phyloP scores from a whole-genome alignment of 495 filamentous ascomycete genomes.

The Chaetomium tenue region DNA sequence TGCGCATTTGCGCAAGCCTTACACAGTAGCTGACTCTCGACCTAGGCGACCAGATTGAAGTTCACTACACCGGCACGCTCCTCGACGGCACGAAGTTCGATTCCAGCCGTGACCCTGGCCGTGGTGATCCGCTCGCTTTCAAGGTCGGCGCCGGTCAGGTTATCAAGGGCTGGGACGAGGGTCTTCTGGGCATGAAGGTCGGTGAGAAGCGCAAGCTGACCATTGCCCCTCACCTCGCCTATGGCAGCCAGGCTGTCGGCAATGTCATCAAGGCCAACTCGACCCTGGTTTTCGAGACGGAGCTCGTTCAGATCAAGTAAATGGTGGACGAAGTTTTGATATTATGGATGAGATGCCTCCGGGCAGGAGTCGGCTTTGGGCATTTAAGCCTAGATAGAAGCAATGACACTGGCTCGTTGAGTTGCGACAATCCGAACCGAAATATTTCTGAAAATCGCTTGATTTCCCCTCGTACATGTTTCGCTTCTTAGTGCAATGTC shows the following conservation, averaged over 20 bases:
- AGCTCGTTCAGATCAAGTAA: conserved; percentile 66
- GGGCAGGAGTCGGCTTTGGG: not conserved
- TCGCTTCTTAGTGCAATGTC: not conserved
- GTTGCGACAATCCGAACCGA: not conserved
- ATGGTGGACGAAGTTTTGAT: not conserved
- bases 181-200: conserved; percentile 82
- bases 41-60: conserved; percentile 33
- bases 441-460: not conserved
- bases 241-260: conserved; percentile 65
- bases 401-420: not conserved
- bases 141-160: conserved; percentile 68
- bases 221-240: conserved; percentile 72
- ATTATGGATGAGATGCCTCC: conserved; percentile 5
- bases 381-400: not conserved
- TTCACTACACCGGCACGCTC: conserved; percentile 39
- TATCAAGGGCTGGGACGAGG: conserved; percentile 83
- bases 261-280: conserved; percentile 50
- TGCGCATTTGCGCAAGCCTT: not conserved
- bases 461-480: conserved; percentile 1
- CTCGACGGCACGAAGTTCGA: conserved; percentile 38
- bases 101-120: conserved; percentile 61
- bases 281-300: conserved; percentile 71
- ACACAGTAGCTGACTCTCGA: not conserved
- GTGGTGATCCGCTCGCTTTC: conserved; percentile 66
- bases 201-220: conserved; percentile 77